These are phyloP conservation scores for Neoboletus brunneissimus DNA, from an alignment of 768 basidiomycete species.

Conservation along the genomic window DNA sequence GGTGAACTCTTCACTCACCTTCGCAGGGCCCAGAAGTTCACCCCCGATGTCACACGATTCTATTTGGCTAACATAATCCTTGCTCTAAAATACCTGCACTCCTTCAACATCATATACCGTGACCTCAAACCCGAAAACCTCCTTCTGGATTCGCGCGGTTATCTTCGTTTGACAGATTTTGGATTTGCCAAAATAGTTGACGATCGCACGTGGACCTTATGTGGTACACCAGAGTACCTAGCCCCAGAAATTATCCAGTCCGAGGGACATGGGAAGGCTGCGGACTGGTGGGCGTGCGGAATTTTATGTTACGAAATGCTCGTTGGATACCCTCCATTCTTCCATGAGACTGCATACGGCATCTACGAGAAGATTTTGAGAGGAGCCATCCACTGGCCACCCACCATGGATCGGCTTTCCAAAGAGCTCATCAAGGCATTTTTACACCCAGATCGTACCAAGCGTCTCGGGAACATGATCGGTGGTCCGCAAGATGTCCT, in stretches of 20 bases:
- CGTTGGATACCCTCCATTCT: conserved; percentile 98
- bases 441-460: conserved; percentile 86
- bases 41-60: conserved; percentile 96
- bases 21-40: conserved; percentile 90
- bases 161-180: conserved; percentile 94
- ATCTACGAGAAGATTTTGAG: conserved; percentile 97
- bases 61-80: conserved; percentile 96
- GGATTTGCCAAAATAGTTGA: conserved; percentile 98
- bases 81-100: conserved; percentile 91
- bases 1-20: conserved; percentile 98
- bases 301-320: conserved; percentile 98
- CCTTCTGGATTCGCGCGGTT: conserved; percentile 90
- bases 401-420: conserved; percentile 83
- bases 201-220: conserved; percentile 97
- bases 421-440: conserved; percentile 86
- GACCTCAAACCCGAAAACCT: conserved; percentile 99
- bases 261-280: conserved; percentile 96
- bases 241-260: conserved; percentile 98
- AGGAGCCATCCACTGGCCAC: conserved; percentile 89
- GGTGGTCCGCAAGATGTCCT: conserved; percentile 91
- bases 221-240: conserved; percentile 94
- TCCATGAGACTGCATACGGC: conserved; percentile 95
- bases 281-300: conserved; percentile 99
- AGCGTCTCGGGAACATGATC: conserved; percentile 89
- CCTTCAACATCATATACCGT: conserved; percentile 96